Evolutionary conservation across 2,329 filamentous ascomycete species (phyloP).

Genomic region (Orbilia blumenaviensis): DNA sequence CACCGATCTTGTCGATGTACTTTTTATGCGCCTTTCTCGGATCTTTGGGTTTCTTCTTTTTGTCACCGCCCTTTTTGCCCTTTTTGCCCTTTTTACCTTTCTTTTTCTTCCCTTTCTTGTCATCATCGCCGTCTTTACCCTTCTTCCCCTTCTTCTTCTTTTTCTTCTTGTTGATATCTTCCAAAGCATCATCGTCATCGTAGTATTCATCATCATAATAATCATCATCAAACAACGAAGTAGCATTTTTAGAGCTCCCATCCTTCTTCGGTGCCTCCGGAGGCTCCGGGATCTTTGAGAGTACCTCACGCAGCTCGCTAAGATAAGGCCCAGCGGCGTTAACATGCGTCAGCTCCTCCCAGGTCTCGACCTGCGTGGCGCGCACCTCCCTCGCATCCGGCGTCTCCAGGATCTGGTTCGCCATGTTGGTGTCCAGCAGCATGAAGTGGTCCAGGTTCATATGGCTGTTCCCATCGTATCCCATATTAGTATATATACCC

Average conservation of each 20-base stretch:
- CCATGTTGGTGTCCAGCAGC: slow-evolving; percentile 78
- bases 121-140: slow-evolving; percentile 55
- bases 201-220: too few species aligned
- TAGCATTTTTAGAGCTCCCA: background rate
- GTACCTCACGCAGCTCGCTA: slow-evolving; percentile 45
- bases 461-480: slow-evolving; percentile 68
- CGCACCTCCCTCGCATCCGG: slow-evolving; percentile 25
- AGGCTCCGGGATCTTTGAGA: slow-evolving; percentile 43
- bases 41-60: slow-evolving; percentile 64
- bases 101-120: too few species aligned
- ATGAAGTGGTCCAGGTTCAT: slow-evolving; percentile 99
- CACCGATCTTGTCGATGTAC: slow-evolving; percentile 75
- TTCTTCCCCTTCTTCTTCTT: background rate
- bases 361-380: slow-evolving; percentile 20
- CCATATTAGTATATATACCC: background rate
- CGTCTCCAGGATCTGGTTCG: slow-evolving; percentile 53
- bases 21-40: slow-evolving; percentile 65
- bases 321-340: slow-evolving; percentile 39
- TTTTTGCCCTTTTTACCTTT: slow-evolving; percentile 24
- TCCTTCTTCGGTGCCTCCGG: slow-evolving; percentile 25
- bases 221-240: background rate
- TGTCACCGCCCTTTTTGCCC: slow-evolving; percentile 57
- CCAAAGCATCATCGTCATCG: background rate
- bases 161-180: background rate
- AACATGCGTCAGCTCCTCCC: slow-evolving; percentile 32